Evolutionary conservation across 2,329 filamentous ascomycete species (phyloP), one percentile per base, ranked within the genome.

Genomic region (Pseudogymnoascus sp.): DNA sequence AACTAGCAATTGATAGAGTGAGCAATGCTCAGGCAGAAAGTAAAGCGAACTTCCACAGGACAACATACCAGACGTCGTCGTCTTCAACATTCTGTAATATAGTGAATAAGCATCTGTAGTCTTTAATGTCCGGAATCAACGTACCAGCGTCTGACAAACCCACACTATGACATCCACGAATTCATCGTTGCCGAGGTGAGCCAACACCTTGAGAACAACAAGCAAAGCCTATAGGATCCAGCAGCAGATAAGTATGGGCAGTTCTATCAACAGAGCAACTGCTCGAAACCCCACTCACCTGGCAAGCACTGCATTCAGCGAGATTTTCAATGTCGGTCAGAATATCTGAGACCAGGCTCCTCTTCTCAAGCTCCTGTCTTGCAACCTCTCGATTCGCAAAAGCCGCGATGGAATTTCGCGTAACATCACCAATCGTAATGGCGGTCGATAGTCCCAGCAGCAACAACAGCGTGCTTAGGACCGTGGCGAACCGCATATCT

Each of bases 21-120:
- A 57, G 50, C 16, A 22, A 18, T 43, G 20, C 16, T 14, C 28
- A 16, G 28, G 6, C n/a, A 30, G n/a, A 57, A 6, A 57, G 18
- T 32, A n/a, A 57, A 20, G 18, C 25, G 16, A 16, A 32, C 50
- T 16, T 20, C 50, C 39, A 8, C 30, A 32, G 6, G n/a, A 11
- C 30, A 32, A 32, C 58, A 57, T 57, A 60, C 11, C 82, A 85
- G 25, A 85, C 81, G 67, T 85, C 82, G 30, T 72, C 67, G 60
- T 84, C 81, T 66, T 81, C 76, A 59, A 65, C 25, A 37, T 47
- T 59, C 58, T 61, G 34, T 57, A 59, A 54, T 20, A 6, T 35
- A 16, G 5, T 28, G 11, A 11, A 32, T 32, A 32, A 32, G 30
- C 30, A 32, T 32, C 30, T 11, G 30, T 32, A 32, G 9, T 32